Conservation (phyloP, 345 rosid genomes). For the Kernera saxatilis region DNA sequence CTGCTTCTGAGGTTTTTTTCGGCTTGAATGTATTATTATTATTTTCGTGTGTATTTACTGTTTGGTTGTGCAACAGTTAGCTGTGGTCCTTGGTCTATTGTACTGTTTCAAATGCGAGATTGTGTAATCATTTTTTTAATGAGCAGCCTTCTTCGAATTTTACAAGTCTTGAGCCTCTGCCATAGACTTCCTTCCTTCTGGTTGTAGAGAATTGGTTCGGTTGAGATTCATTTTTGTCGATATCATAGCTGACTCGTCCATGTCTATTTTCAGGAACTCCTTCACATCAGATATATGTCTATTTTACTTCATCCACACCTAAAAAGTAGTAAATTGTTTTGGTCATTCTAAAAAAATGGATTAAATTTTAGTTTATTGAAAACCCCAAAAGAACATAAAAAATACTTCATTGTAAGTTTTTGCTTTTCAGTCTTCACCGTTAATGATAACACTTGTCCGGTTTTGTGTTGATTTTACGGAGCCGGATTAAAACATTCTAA, state of each 20-base stretch:
- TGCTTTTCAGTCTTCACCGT: background rate
- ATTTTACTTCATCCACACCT: too few relatives aligned
- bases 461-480: background rate
- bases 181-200: background rate
- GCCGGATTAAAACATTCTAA: background rate
- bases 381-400: background rate
- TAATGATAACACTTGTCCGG: background rate
- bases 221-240: background rate
- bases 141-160: conserved; percentile 11
- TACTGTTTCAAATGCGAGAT: background rate
- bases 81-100: background rate
- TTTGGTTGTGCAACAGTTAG: conserved; percentile 24
- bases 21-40: background rate
- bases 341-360: background rate
- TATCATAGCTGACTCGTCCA: background rate
- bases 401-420: background rate
- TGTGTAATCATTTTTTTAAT: conserved; percentile 15
- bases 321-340: too few relatives aligned
- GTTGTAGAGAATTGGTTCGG: background rate
- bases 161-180: background rate
- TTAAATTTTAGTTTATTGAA: background rate
- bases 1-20: conserved; percentile 1
- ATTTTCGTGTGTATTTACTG: background rate
- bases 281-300: too few relatives aligned
- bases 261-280: background rate